These are phyloP conservation scores for Botrytis cinerea DNA, from an alignment of 2,329 filamentous ascomycete species.

Conservation along the genomic window DNA sequence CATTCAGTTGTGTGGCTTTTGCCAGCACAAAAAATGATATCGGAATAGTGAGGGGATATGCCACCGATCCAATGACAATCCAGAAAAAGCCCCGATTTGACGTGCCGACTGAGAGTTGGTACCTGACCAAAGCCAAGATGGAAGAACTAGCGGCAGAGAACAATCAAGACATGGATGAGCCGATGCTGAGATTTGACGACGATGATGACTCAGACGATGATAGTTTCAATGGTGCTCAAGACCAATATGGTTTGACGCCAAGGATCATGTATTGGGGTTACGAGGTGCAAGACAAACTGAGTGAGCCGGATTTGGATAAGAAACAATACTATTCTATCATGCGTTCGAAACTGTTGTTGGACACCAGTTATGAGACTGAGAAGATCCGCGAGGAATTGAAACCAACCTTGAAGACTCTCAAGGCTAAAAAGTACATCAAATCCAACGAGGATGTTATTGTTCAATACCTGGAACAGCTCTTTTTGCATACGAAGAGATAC, in stretches of 20 bases:
- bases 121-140: slow-evolving; percentile 22
- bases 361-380: slow-evolving; percentile 26
- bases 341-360: slow-evolving; percentile 29
- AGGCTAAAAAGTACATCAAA: slow-evolving; percentile 15
- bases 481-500: slow-evolving; percentile 28
- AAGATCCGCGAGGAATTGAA: slow-evolving; percentile 25
- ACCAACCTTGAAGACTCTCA: slow-evolving; percentile 21
- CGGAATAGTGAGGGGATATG: slow-evolving; percentile 25
- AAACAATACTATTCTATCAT: slow-evolving; percentile 25
- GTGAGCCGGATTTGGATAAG: slow-evolving; percentile 19
- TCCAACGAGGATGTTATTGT: slow-evolving; percentile 28
- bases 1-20: slow-evolving; percentile 30
- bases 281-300: slow-evolving; percentile 24
- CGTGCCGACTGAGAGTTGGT: slow-evolving; percentile 31
- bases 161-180: neutral
- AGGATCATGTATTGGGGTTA: slow-evolving; percentile 27
- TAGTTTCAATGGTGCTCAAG: neutral
- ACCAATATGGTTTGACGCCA: neutral
- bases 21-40: slow-evolving; percentile 18
- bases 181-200: neutral
- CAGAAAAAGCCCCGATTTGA: slow-evolving; percentile 17
- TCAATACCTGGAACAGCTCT: slow-evolving; percentile 28
- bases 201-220: neutral
- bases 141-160: neutral
- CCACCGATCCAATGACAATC: slow-evolving; percentile 23